These are phyloP conservation scores for Grammothele lineata DNA, from an alignment of 768 basidiomycete species.

Conservation along the genomic window DNA sequence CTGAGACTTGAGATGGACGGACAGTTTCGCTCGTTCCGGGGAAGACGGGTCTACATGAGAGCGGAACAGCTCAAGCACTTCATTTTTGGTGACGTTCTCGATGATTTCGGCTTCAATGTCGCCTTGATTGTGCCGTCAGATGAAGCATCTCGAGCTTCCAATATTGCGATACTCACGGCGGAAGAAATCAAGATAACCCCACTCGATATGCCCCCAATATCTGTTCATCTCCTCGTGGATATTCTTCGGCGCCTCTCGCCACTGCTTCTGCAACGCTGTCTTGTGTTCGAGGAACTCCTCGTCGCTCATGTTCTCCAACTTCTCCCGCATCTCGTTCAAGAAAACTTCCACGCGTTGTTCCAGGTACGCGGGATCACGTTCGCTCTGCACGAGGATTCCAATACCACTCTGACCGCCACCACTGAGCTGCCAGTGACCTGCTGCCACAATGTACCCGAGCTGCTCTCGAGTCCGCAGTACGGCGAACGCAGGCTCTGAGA, in stretches of 20 bases:
- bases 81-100: slow-evolving; percentile 62
- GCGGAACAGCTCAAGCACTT: slow-evolving; percentile 69
- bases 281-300: slow-evolving; percentile 80
- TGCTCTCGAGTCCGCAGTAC: slow-evolving; percentile 91
- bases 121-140: too few species aligned
- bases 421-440: slow-evolving; percentile 40
- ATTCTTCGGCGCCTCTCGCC: slow-evolving; percentile 87
- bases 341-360: slow-evolving; percentile 90
- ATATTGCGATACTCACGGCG: slow-evolving; percentile 76
- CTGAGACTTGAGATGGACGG: slow-evolving; percentile 75
- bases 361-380: slow-evolving; percentile 72
- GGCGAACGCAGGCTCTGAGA: slow-evolving; percentile 91
- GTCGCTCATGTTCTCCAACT: slow-evolving; percentile 62
- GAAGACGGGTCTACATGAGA: slow-evolving; percentile 68
- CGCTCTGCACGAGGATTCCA: slow-evolving; percentile 88
- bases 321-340: slow-evolving; percentile 65
- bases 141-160: too few species aligned
- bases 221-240: slow-evolving; percentile 71
- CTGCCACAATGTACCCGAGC: slow-evolving; percentile 87
- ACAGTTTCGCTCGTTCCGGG: slow-evolving; percentile 70
- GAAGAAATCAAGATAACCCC: slow-evolving; percentile 83
- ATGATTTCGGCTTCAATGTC: slow-evolving; percentile 68
- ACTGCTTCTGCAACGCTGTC: slow-evolving; percentile 69
- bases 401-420: slow-evolving; percentile 63
- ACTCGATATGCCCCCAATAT: slow-evolving; percentile 69